A percentile compares a stretch with the other conserved stretches of the same genome.
phyloP scores from a whole-genome alignment of 148 eudicot genomes.

The Pouteria glomerata region DNA sequence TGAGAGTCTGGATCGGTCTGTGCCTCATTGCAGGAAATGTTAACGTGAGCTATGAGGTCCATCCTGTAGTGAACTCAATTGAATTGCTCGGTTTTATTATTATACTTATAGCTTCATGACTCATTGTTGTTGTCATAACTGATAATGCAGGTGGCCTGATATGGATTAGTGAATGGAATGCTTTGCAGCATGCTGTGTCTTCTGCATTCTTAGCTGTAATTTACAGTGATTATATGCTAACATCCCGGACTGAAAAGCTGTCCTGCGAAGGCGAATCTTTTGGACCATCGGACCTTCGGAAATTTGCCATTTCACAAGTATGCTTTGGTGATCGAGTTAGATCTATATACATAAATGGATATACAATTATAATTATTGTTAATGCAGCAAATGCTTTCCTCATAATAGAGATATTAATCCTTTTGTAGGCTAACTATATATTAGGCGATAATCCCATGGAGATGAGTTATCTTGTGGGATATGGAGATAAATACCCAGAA shows the following conservation, averaged over 20 bases:
- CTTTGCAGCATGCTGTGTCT: constrained; percentile 76
- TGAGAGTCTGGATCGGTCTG: no score
- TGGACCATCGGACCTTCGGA: constrained; percentile 59
- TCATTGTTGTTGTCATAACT: neutral
- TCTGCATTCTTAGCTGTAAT: constrained; percentile 79
- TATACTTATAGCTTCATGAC: neutral
- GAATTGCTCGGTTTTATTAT: neutral
- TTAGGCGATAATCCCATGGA: constrained; percentile 78
- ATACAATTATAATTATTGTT: neutral
- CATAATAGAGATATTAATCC: neutral
- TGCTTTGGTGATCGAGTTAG: neutral
- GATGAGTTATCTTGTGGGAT: constrained; percentile 79
- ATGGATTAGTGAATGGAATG: constrained; percentile 84
- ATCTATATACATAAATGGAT: neutral
- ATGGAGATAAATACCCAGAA: constrained; percentile 69
- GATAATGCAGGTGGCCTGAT: constrained; percentile 60
- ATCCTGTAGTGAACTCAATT: neutral
- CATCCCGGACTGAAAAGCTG: constrained; percentile 51
- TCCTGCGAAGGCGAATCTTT: constrained; percentile 52
- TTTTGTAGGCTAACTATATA: constrained; percentile 62
- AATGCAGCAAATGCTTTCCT: neutral
- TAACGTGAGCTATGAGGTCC: neutral
- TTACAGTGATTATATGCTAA: constrained; percentile 88
- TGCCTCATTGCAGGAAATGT: no score
- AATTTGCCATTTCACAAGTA: constrained; percentile 82